These are phyloP conservation scores for Rhodamnia rubescens DNA, from an alignment of 345 rosid genomes.

Conservation along the genomic window DNA sequence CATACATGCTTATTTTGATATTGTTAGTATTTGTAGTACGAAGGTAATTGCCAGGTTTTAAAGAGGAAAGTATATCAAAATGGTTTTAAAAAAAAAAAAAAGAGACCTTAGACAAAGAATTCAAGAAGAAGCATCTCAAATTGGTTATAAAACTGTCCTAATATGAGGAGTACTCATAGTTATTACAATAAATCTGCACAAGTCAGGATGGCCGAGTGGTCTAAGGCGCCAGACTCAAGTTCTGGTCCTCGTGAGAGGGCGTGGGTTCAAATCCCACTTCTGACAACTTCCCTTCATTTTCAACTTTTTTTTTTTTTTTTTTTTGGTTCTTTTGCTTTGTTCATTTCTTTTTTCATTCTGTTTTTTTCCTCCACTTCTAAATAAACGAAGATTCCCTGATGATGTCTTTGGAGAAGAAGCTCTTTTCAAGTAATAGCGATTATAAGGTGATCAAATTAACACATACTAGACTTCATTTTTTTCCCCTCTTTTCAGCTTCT, in stretches of 20 bases:
- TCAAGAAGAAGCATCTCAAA: neutral
- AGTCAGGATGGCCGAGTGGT: conserved; percentile 39
- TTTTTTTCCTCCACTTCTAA: neutral
- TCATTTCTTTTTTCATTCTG: neutral
- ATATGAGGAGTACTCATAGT: too few relatives aligned
- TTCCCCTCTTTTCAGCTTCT: neutral
- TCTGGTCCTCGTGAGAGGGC: conserved; percentile 43
- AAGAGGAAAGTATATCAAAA: neutral
- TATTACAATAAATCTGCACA: too few relatives aligned
- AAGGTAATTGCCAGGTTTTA: neutral
- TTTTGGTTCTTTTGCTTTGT: neutral
- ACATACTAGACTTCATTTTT: neutral
- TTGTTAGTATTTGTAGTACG: too few relatives aligned
- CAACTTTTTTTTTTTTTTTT: neutral
- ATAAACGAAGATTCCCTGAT: neutral
- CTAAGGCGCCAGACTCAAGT: conserved; percentile 45
- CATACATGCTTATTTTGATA: too few relatives aligned
- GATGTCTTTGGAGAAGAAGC: neutral
- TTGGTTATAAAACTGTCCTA: neutral
- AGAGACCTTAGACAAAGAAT: neutral
- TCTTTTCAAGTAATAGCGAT: neutral
- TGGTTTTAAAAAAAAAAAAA: neutral
- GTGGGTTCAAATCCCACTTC: conserved; percentile 63
- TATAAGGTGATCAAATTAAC: neutral
- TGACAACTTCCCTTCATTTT: conserved; percentile 9